Conservation (phyloP, 345 rosid species). For the Ricinus communis region DNA sequence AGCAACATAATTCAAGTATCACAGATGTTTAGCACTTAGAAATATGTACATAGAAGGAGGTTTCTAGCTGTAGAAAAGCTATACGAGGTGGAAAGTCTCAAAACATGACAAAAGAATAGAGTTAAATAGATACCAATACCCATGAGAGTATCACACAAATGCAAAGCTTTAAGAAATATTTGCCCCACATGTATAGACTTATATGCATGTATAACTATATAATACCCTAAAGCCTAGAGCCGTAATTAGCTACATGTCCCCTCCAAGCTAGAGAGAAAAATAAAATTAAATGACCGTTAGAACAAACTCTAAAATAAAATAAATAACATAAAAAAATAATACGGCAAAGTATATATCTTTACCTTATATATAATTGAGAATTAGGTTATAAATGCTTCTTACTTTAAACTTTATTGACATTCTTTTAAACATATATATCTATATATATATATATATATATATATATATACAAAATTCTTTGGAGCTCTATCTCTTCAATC, state of each 20-base stretch:
- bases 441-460: neutral
- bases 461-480: neutral
- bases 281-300: slow-evolving; percentile 49
- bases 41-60: too few species aligned
- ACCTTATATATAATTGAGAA: neutral
- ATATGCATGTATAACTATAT: slow-evolving; percentile 24
- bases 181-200: slow-evolving; percentile 24
- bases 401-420: neutral
- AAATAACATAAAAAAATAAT: neutral
- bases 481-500: neutral
- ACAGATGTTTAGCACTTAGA: neutral
- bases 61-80: too few species aligned
- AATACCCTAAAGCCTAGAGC: slow-evolving; percentile 17
- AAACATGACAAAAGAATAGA: slow-evolving; percentile 10
- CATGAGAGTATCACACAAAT: neutral
- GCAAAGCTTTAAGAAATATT: slow-evolving; percentile 14
- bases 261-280: too few species aligned
- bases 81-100: neutral
- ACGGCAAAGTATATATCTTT: too few species aligned
- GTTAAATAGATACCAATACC: neutral
- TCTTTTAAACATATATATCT: slow-evolving; percentile 1
- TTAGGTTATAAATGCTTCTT: neutral
- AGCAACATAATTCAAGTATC: neutral
- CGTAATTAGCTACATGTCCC: slow-evolving; percentile 5
- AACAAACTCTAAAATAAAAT: neutral